phyloP scores from a whole-genome alignment of 495 filamentous ascomycete species.

The Penicillium pulvis region DNA sequence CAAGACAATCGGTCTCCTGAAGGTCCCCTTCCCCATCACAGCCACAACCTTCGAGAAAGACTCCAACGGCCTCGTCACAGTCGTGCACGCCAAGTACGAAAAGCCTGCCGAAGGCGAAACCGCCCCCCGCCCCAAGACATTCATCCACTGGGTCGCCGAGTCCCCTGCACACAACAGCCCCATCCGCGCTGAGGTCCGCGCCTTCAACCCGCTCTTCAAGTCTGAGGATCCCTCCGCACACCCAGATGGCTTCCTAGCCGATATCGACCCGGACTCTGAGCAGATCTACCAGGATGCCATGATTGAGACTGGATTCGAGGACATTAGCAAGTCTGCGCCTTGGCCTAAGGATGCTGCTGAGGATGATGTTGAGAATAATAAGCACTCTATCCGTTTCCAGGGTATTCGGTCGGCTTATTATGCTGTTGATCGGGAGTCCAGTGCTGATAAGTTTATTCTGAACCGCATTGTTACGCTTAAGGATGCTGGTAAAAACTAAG shows the following conservation, averaged over 20 bases:
- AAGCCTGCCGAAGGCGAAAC: constrained; percentile 52
- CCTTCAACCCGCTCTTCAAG: constrained; percentile 85
- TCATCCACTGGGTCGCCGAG: constrained; percentile 84
- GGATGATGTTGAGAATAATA: constrained; percentile 50
- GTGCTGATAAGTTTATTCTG: constrained; percentile 73
- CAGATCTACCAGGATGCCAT: constrained; percentile 74
- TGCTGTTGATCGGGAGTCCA: constrained; percentile 78
- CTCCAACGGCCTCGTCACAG: constrained; percentile 63
- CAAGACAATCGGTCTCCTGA: constrained; percentile 84
- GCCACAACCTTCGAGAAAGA: constrained; percentile 77
- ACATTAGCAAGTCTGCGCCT: constrained; percentile 70
- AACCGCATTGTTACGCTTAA: constrained; percentile 94
- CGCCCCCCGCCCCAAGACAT: constrained; percentile 72
- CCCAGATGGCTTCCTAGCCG: constrained; percentile 74
- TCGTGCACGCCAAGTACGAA: constrained; percentile 44
- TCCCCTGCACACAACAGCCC: constrained; percentile 60
- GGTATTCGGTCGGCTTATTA: constrained; percentile 88
- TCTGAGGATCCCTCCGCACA: constrained; percentile 73
- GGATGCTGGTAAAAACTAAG: constrained; percentile 52
- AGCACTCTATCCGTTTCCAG: constrained; percentile 85
- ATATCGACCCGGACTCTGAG: constrained; percentile 86
- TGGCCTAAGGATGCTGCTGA: constrained; percentile 71
- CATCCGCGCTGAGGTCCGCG: constrained; percentile 74
- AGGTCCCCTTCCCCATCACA: constrained; percentile 80
- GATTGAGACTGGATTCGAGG: constrained; percentile 84